Evolutionary conservation across 192 early-diverging fungal genomes (phyloP).

Genomic region (Gigaspora rosea): DNA sequence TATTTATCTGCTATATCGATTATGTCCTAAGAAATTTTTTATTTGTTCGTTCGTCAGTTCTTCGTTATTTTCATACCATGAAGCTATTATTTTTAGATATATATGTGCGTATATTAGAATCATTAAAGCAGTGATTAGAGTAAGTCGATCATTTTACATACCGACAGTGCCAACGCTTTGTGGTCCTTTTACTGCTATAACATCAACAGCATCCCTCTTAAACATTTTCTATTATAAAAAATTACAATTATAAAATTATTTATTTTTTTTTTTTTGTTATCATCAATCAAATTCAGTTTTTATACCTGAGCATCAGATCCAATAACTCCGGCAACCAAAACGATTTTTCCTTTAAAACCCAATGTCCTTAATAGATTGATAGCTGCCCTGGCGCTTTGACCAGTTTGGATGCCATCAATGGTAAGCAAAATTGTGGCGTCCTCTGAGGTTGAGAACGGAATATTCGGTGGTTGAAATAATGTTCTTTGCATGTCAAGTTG

Average conservation of each 20-base stretch:
- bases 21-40: not conserved
- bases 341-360: slow-evolving; percentile 26
- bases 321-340: slow-evolving; percentile 23
- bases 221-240: slow-evolving; percentile 19
- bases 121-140: not conserved
- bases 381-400: slow-evolving; percentile 10
- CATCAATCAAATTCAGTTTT: not conserved
- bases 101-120: not conserved
- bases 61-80: not conserved
- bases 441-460: slow-evolving; percentile 4
- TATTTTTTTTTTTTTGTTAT: not conserved
- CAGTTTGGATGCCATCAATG: slow-evolving; percentile 33
- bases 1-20: too few relatives aligned
- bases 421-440: slow-evolving; percentile 2
- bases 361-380: not conserved
- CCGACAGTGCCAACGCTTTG: slow-evolving; percentile 24
- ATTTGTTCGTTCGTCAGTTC: slow-evolving; percentile 10
- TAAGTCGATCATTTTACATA: not conserved
- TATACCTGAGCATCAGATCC: slow-evolving; percentile 30
- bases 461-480: not conserved
- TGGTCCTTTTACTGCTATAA: not conserved
- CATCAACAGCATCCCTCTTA: slow-evolving; percentile 14
- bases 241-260: not conserved
- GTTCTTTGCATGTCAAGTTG: not conserved
- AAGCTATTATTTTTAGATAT: not conserved